phyloP scores from a whole-genome alignment of 2,329 filamentous ascomycete species.

The Paracoccidioides lutzii region DNA sequence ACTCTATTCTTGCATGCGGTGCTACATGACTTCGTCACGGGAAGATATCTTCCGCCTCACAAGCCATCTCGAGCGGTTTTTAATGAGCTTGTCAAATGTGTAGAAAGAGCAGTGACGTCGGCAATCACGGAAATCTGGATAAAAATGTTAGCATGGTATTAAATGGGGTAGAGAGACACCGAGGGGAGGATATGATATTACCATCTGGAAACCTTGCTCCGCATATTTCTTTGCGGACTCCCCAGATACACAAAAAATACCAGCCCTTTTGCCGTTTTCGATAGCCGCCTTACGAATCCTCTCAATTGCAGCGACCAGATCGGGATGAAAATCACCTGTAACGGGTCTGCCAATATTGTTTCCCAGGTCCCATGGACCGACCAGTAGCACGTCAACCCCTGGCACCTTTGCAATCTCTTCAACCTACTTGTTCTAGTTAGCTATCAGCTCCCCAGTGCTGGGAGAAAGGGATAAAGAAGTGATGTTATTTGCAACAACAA shows the following conservation, averaged over 20 bases:
- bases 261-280: conserved; percentile 40
- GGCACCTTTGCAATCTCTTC: conserved; percentile 40
- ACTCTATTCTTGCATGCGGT: not conserved
- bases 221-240: conserved; percentile 40
- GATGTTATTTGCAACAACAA: not conserved
- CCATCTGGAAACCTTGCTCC: conserved; percentile 43
- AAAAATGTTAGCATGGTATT: not conserved
- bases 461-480: not conserved
- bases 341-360: conserved; percentile 46
- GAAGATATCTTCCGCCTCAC: not conserved
- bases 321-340: conserved; percentile 34
- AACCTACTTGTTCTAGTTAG: conserved; percentile 17
- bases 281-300: conserved; percentile 40
- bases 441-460: not conserved
- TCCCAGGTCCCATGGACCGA: conserved; percentile 45
- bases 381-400: conserved; percentile 41
- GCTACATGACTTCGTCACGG: not conserved
- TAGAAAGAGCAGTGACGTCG: conserved; percentile 35
- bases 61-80: conserved; percentile 21
- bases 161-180: not conserved
- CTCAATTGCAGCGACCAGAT: conserved; percentile 40
- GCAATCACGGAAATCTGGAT: conserved; percentile 30
- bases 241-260: conserved; percentile 43
- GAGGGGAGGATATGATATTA: conserved; percentile 17
- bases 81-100: conserved; percentile 26